Conservation (phyloP, 371 early-diverging fungal genomes). For the Dinochytrium kinnereticum region DNA sequence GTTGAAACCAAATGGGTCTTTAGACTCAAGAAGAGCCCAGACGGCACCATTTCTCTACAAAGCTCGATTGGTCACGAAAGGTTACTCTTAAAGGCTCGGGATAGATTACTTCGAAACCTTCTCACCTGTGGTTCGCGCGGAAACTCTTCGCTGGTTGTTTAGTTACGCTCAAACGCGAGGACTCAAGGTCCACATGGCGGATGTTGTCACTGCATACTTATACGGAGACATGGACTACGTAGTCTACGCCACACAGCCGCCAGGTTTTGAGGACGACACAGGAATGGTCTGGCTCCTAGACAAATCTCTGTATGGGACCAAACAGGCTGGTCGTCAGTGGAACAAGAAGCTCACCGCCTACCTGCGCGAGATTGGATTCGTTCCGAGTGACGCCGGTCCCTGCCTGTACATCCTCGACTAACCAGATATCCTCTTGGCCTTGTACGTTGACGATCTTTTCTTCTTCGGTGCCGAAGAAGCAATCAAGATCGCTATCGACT, state of each 20-base stretch:
- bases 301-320: constrained; percentile 29
- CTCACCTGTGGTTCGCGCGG: too few species aligned
- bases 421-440: background rate
- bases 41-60: too few species aligned
- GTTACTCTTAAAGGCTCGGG: too few species aligned
- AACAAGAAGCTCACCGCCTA: constrained; percentile 12
- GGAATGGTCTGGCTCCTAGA: background rate
- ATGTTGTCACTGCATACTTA: too few species aligned
- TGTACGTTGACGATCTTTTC: constrained; percentile 36
- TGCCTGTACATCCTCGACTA: constrained; percentile 22
- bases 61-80: too few species aligned
- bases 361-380: constrained; percentile 13
- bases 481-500: constrained; percentile 1
- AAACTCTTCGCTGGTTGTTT: too few species aligned
- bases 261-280: constrained; percentile 8
- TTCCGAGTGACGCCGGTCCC: constrained; percentile 20
- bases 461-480: constrained; percentile 11
- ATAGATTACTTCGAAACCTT: too few species aligned
- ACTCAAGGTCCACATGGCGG: too few species aligned
- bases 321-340: constrained; percentile 35
- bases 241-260: constrained; percentile 24
- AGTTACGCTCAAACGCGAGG: too few species aligned
- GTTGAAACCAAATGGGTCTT: too few species aligned
- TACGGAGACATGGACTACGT: too few species aligned
- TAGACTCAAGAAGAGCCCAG: too few species aligned